Evolutionary conservation across 306 rosid genomes (phyloP).

Genomic region (Erythrophleum fordii): DNA sequence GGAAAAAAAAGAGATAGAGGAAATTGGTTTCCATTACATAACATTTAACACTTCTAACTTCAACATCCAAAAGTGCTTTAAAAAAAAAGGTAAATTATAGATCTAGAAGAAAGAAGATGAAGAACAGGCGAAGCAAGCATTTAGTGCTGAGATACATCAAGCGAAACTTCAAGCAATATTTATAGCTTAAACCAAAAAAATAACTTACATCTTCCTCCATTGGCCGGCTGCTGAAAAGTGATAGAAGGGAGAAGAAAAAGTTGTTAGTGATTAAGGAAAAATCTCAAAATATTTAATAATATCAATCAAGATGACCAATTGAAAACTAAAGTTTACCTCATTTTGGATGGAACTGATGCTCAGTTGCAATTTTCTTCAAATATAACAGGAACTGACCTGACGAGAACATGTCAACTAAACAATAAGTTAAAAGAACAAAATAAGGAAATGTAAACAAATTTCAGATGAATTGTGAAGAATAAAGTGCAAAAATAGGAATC

Average conservation of each 20-base stretch:
- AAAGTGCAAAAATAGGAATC: background rate
- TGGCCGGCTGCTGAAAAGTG: constrained; percentile 56
- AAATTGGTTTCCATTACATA: background rate
- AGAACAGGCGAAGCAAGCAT: background rate
- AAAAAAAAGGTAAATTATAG: background rate
- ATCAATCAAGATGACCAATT: background rate
- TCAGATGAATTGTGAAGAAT: background rate
- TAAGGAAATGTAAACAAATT: background rate
- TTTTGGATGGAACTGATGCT: background rate
- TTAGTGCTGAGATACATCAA: background rate
- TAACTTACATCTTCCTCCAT: constrained; percentile 91
- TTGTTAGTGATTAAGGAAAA: constrained; percentile 8
- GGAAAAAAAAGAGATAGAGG: background rate
- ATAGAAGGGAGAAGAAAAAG: background rate
- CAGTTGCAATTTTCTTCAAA: constrained; percentile 2
- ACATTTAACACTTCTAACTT: background rate
- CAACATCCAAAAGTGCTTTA: background rate
- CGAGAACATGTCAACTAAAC: background rate
- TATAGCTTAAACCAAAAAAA: background rate
- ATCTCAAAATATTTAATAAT: background rate
- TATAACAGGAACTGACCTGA: background rate
- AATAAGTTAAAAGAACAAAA: background rate
- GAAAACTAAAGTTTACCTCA: constrained; percentile 40
- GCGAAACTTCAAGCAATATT: background rate
- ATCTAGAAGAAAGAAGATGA: background rate